These are phyloP conservation scores for Backusella sp. DNA, from an alignment of 192 early-diverging fungal species.

Conservation along the genomic window DNA sequence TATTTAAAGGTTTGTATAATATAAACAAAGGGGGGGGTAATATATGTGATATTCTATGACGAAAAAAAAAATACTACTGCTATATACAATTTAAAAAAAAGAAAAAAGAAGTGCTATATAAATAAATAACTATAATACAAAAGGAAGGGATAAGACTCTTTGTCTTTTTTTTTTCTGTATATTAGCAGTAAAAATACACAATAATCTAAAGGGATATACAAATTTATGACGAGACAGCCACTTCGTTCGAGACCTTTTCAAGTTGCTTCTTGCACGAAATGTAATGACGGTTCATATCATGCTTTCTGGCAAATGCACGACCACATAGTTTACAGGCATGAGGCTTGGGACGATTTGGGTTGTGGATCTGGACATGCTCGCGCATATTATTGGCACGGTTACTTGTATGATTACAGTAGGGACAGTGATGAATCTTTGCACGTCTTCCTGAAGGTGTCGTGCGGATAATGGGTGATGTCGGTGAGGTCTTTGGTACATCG, in stretches of 20 bases:
- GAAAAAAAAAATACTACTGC: neutral
- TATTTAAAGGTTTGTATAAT: neutral
- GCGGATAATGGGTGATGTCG: neutral
- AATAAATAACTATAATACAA: neutral
- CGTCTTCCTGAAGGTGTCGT: slow-evolving; percentile 7
- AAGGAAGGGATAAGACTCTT: neutral
- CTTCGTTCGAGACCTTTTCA: neutral
- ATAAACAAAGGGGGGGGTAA: neutral
- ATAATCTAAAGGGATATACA: neutral
- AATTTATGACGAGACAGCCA: neutral
- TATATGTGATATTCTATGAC: neutral
- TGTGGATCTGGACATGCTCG: slow-evolving; percentile 62
- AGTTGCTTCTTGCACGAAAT: slow-evolving; percentile 15
- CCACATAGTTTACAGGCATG: slow-evolving; percentile 55
- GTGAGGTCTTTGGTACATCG: neutral
- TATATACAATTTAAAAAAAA: neutral
- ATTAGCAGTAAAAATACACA: neutral
- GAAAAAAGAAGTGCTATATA: neutral
- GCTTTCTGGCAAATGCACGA: slow-evolving; percentile 63
- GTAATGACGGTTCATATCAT: slow-evolving; percentile 68
- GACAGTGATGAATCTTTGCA: slow-evolving; percentile 35
- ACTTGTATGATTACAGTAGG: slow-evolving; percentile 57
- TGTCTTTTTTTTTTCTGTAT: neutral
- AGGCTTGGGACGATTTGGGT: slow-evolving; percentile 61
- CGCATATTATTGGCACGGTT: slow-evolving; percentile 68